phyloP scores from a whole-genome alignment of 352 stramenopile genomes.

The Globisporangium parvum region DNA sequence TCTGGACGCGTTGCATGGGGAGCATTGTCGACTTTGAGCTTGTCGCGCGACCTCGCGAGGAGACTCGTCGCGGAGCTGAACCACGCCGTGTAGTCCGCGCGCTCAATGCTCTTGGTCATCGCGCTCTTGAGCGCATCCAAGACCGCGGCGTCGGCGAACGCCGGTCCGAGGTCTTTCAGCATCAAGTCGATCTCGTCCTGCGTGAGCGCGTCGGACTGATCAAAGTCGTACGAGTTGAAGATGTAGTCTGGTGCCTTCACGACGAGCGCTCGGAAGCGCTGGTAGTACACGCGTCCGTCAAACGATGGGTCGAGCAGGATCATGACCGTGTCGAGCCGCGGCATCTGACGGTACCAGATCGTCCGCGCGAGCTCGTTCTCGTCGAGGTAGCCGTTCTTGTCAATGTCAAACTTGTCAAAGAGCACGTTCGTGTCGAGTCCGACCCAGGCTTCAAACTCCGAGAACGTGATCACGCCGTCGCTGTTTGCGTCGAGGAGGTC shows the following conservation, averaged over 20 bases:
- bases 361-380: constrained; percentile 72
- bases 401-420: constrained; percentile 78
- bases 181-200: constrained; percentile 62
- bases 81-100: constrained; percentile 47
- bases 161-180: constrained; percentile 48
- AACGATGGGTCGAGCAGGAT: constrained; percentile 79
- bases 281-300: constrained; percentile 77
- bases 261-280: constrained; percentile 40
- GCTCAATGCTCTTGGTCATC: constrained; percentile 31
- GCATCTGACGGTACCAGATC: constrained; percentile 67
- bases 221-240: constrained; percentile 74
- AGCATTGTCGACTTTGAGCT: constrained; percentile 90
- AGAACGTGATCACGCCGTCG: constrained; percentile 54
- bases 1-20: constrained; percentile 90
- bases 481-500: constrained; percentile 37
- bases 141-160: constrained; percentile 32
- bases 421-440: constrained; percentile 67
- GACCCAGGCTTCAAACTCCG: constrained; percentile 67
- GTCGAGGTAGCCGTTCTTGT: constrained; percentile 82
- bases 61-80: constrained; percentile 61
- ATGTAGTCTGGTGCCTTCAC: constrained; percentile 45
- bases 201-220: constrained; percentile 44
- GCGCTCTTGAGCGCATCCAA: constrained; percentile 35
- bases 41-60: constrained; percentile 37
- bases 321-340: constrained; percentile 51